Conservation (phyloP, 805 yeast species). For the Candida qinlingensis region DNA sequence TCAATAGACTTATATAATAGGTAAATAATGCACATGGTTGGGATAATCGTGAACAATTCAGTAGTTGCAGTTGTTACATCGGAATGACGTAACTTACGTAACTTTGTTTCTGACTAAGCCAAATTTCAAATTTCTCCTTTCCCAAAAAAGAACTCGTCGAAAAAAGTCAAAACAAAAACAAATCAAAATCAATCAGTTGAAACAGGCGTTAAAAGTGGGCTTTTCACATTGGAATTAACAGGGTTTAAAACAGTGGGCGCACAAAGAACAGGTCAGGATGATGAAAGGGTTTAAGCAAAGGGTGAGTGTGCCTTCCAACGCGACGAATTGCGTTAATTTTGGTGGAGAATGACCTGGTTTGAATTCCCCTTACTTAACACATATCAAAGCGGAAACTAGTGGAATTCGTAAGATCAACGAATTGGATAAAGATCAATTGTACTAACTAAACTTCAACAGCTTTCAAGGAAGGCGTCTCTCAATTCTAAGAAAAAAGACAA, state of each 20-base stretch:
- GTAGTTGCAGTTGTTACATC: too few species aligned
- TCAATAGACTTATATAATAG: neutral
- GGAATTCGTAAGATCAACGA: too few species aligned
- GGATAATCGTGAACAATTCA: too few species aligned
- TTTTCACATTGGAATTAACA: too few species aligned
- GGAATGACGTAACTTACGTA: too few species aligned
- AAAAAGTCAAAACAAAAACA: constrained; percentile 1
- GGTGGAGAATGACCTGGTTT: neutral
- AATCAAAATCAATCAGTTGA: neutral
- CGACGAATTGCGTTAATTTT: neutral
- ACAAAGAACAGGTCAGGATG: constrained; percentile 36
- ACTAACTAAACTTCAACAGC: constrained; percentile 14
- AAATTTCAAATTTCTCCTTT: neutral
- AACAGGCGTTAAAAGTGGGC: neutral
- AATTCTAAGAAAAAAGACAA: constrained; percentile 38
- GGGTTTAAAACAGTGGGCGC: neutral
- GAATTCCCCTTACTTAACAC: neutral
- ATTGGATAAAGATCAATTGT: neutral
- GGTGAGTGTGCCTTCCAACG: constrained; percentile 23
- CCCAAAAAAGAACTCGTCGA: neutral
- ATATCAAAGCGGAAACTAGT: neutral
- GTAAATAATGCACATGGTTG: neutral
- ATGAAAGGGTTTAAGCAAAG: constrained; percentile 71
- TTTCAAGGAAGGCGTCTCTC: constrained; percentile 29
- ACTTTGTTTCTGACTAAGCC: neutral